Base-by-base conservation (phyloP, 345 rosid genomes). In the Anacardium occidentale region DNA sequence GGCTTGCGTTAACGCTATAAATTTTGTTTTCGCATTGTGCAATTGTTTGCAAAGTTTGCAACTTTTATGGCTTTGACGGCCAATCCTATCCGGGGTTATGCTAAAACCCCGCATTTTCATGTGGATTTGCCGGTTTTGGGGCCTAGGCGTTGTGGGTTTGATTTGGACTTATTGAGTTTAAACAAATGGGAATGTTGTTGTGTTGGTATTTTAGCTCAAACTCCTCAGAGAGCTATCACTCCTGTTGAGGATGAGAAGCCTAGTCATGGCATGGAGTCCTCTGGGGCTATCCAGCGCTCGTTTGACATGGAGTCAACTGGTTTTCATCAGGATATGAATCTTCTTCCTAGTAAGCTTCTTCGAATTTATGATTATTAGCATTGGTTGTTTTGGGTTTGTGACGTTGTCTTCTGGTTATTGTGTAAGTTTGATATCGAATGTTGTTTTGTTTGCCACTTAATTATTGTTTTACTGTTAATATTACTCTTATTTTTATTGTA, bases 271-370 rank as follows among this genome's bases (percentile, higher is more conserved):
- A 74, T 84, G 50, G 86, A 84, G 75, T 52, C 91, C 24, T 77
- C 88, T 79, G 81, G 15, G 76, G 81, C 81, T 45, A 72, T 68
- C 82, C 83, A 79, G 64, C 63, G 62, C 73, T 68, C 40, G 68
- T 84, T 72, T 71, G 82, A 77, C 47, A 29, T 72, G 40, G 66
- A 74, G 29, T 72, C 88, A 13, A 75, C 66, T 32, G 68, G 64
- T 24, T 87, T 90, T 72, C 89, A 90, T 73, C 89, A 74, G 86
- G 98, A 91, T 83, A 78, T 90, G 79, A 88, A 77, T 74, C 84
- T 86, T 79, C 96, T 91, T 83, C 97, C 93, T 32, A 94, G 98
- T 94, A 84, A 87, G 97, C 85, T 68, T 34, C 15, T 56, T 68
- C 67, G 64, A 62, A 15, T 24, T 62, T 0, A 32, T 20, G 67